Base-by-base conservation (phyloP, 805 yeast genomes). In the Yarrowia sp. region DNA sequence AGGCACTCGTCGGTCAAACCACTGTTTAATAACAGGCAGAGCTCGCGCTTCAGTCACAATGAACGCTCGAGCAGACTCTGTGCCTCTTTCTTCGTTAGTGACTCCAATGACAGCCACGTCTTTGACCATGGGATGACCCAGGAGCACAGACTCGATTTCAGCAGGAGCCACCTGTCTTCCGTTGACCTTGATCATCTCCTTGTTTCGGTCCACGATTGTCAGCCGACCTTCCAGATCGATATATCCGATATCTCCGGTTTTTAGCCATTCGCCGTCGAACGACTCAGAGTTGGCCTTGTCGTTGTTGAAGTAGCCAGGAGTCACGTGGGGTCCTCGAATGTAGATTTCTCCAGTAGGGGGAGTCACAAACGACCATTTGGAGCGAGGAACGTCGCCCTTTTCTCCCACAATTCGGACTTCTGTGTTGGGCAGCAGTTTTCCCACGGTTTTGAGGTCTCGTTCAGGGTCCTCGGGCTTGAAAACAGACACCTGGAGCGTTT, bases 71-170 rank as follows among this genome's bases (percentile, higher is more conserved):
- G 81, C 80, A 15, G 70, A 73, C 69, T 79, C 97, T 34, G 97
- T 92, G 73, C 92, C 85, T 73, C 92, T 97, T 75, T 91, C 96
- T 73, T 88, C 13, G 9, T 52, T 71, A 67, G 70, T 71, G n/a
- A 77, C 87, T 68, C 97, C 98, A 71, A 91, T 91, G 67, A 92
- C 97, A 6, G 97, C 97, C 72, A 91, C 83, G 78, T 93, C 98
- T 49, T 88, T 85, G 61, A 93, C 97, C 67, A 83, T 80, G n/a
- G 83, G 83, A 79, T 91, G 91, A 71, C 86, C 89, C 68, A 87
- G 83, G 73, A 92, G 81, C 30, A 94, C 89, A 40, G 94, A 88
- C 79, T 93, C 98, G 70, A 93, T 90, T 81, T 93, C 98, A 14
- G 97, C 94, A 39, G 98, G 94, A 9, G 97, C 93, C 70, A 93